Percentiles rank a stretch among this genome's conserved stretches.
Evolutionary conservation across 805 yeast genomes (phyloP).

Genomic region (Candida vartiovaarae): DNA sequence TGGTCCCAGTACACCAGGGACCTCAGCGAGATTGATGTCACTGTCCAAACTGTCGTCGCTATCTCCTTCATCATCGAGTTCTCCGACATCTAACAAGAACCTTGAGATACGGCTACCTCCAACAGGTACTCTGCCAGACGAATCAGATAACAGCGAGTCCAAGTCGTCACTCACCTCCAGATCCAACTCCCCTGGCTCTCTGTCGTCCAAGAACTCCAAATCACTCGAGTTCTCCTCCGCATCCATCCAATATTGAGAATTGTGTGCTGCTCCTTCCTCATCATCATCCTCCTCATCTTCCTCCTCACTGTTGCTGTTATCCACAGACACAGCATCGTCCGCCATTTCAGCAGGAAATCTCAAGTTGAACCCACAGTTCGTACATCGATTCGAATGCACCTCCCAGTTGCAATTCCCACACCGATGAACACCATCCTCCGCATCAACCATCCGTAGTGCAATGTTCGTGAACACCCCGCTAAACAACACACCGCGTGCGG

Average conservation of each 20-base stretch:
- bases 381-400: conserved; percentile 54
- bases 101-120: no score
- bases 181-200: conserved; percentile 6
- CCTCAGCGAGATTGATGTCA: no score
- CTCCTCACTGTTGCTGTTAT: background rate
- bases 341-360: background rate
- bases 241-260: background rate
- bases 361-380: conserved; percentile 58
- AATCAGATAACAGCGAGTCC: background rate
- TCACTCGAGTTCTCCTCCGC: conserved; percentile 3
- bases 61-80: no score
- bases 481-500: conserved; percentile 27
- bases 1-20: no score
- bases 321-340: background rate
- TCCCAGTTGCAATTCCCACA: conserved; percentile 82
- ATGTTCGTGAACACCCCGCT: conserved; percentile 41
- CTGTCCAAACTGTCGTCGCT: no score
- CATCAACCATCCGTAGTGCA: conserved; percentile 48
- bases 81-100: no score
- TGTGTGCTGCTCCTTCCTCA: background rate
- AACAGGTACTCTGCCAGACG: no score
- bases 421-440: conserved; percentile 65
- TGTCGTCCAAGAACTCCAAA: conserved; percentile 15
- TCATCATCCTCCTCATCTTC: background rate
- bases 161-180: background rate